These are phyloP conservation scores for Colletotrichum viniferum DNA, from an alignment of 2,329 filamentous ascomycete species.

Conservation along the genomic window DNA sequence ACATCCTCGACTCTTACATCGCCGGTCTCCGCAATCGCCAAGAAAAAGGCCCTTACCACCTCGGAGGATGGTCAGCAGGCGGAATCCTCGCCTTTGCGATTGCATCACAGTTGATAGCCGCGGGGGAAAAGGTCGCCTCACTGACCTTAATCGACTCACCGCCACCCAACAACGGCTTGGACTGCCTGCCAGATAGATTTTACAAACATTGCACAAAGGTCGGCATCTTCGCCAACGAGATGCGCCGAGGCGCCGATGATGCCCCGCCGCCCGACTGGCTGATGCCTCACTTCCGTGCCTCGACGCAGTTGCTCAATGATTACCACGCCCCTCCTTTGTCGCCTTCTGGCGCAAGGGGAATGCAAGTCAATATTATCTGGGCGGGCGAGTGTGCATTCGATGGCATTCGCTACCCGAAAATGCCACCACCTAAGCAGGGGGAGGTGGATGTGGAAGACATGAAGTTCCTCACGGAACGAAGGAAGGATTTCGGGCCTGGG, in stretches of 20 bases:
- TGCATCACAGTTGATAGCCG: slow-evolving; percentile 60
- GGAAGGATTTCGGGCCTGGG: slow-evolving; percentile 72
- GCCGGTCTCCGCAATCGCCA: slow-evolving; percentile 41
- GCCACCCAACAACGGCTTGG: slow-evolving; percentile 65
- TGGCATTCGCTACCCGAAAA: slow-evolving; percentile 66
- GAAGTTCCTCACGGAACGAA: slow-evolving; percentile 71
- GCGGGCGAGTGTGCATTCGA: slow-evolving; percentile 76
- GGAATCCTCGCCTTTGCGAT: slow-evolving; percentile 74
- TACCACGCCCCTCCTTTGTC: slow-evolving; percentile 63
- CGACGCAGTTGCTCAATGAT: slow-evolving; percentile 69
- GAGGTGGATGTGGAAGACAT: slow-evolving; percentile 50
- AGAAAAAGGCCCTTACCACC: slow-evolving; percentile 67
- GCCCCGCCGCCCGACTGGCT: slow-evolving; percentile 72
- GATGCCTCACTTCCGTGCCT: slow-evolving; percentile 73
- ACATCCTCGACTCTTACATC: not conserved
- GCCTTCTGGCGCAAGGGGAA: slow-evolving; percentile 60
- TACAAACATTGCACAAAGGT: slow-evolving; percentile 76
- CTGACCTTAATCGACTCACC: not conserved
- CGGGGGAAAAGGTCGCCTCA: slow-evolving; percentile 53
- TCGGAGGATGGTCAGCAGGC: slow-evolving; percentile 79
- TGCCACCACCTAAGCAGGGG: slow-evolving; percentile 60
- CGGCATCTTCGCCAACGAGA: slow-evolving; percentile 67
- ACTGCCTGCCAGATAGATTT: slow-evolving; percentile 66
- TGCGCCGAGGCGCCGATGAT: slow-evolving; percentile 43
- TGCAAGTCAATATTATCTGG: slow-evolving; percentile 70